Percentiles rank a stretch among this genome's conserved stretches.
Conservation (phyloP, 257 asterid genomes). For the Phtheirospermum japonicum region DNA sequence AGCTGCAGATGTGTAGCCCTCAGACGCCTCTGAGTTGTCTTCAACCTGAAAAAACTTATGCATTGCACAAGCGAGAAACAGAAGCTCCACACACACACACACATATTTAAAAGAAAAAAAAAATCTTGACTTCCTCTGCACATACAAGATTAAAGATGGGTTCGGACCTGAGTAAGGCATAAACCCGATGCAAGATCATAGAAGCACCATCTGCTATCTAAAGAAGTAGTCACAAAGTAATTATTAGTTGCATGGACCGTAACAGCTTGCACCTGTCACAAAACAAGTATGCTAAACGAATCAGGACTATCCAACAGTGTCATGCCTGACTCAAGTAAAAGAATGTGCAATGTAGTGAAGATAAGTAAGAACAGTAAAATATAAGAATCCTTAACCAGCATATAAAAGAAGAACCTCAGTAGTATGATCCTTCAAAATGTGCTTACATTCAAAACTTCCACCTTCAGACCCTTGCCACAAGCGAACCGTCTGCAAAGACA, state of each 20-base stretch:
- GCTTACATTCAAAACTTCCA: no score
- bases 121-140: background rate
- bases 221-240: conserved; percentile 90
- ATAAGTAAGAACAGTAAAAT: no score
- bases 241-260: conserved; percentile 92
- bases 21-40: conserved; percentile 64
- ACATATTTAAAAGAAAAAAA: conserved; percentile 10
- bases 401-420: no score
- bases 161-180: conserved; percentile 87
- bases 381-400: no score
- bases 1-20: conserved; percentile 87
- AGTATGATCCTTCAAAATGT: no score
- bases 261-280: conserved; percentile 89
- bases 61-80: no score
- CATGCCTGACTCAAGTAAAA: no score
- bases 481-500: conserved; percentile 74
- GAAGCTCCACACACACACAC: no score
- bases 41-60: conserved; percentile 69
- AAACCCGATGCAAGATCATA: conserved; percentile 84
- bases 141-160: conserved; percentile 15
- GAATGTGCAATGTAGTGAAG: no score
- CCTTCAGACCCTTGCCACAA: no score
- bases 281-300: background rate
- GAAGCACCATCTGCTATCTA: conserved; percentile 95
- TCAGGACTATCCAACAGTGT: no score